These are phyloP conservation scores for Endothia cerciana DNA, from an alignment of 2,329 filamentous ascomycete genomes.

Conservation along the genomic window DNA sequence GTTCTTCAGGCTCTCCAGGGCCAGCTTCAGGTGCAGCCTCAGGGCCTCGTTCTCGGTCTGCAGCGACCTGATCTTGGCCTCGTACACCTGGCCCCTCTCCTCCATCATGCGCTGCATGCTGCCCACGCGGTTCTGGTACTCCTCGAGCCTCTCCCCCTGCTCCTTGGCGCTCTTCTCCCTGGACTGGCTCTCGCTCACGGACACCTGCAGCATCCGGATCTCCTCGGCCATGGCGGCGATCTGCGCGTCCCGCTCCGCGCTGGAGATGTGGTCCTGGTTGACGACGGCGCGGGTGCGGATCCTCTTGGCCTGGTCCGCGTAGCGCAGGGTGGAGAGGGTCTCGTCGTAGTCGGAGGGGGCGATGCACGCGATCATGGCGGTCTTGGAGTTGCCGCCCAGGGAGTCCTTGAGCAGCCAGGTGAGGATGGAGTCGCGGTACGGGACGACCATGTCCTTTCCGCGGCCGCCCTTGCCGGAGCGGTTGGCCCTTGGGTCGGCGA, in stretches of 20 bases:
- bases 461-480: conserved; percentile 56
- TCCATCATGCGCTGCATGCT: conserved; percentile 96
- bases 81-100: conserved; percentile 84
- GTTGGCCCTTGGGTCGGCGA: conserved; percentile 75
- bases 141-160: conserved; percentile 84
- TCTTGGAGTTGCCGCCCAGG: conserved; percentile 95
- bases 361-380: conserved; percentile 98
- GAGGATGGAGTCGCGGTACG: conserved; percentile 86
- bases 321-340: conserved; percentile 91
- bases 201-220: conserved; percentile 83
- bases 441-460: conserved; percentile 70
- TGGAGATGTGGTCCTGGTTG: conserved; percentile 92
- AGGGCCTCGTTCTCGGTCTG: conserved; percentile 90
- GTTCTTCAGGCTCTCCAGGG: conserved; percentile 84
- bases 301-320: conserved; percentile 95
- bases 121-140: conserved; percentile 89
- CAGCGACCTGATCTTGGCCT: conserved; percentile 90
- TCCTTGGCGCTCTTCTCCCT: conserved; percentile 77
- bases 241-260: conserved; percentile 91
- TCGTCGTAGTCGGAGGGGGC: conserved; percentile 96
- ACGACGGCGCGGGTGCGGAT: conserved; percentile 93
- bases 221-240: conserved; percentile 95
- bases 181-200: conserved; percentile 64
- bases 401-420: conserved; percentile 93
- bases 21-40: conserved; percentile 84